phyloP scores from a whole-genome alignment of 768 basidiomycete genomes.

The Calocybe cyanea region DNA sequence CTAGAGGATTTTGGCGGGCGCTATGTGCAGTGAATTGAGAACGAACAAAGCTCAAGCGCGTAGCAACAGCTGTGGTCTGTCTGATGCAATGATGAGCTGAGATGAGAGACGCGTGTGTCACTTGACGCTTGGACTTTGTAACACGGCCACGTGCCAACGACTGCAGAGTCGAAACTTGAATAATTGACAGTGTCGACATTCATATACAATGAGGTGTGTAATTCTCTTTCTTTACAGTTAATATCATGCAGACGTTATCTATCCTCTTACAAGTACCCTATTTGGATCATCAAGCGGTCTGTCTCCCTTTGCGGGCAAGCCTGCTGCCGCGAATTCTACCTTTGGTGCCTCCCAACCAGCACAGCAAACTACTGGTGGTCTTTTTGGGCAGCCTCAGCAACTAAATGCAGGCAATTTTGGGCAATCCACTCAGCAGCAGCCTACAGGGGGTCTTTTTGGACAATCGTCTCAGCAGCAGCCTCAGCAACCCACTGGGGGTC shows the following conservation, averaged over 20 bases:
- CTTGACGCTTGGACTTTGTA: background rate
- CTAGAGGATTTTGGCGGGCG: no score
- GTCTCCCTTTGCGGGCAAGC: slow-evolving; percentile 28
- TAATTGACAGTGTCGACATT: no score
- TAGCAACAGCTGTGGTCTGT: no score
- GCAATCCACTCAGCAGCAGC: slow-evolving; percentile 18
- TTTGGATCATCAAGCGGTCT: slow-evolving; percentile 17
- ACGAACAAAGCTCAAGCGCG: no score
- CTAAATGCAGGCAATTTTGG: slow-evolving; percentile 21
- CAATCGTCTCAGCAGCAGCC: slow-evolving; percentile 22
- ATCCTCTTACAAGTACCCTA: no score
- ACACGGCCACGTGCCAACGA: no score
- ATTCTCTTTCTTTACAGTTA: background rate
- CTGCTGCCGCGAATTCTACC: slow-evolving; percentile 26
- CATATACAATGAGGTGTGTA: background rate
- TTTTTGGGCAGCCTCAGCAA: slow-evolving; percentile 30
- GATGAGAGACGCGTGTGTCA: no score
- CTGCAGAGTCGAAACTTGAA: no score
- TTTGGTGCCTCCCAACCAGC: slow-evolving; percentile 34
- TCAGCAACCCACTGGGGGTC: slow-evolving; percentile 14
- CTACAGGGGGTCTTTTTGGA: slow-evolving; percentile 27
- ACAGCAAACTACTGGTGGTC: slow-evolving; percentile 21
- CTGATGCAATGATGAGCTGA: no score
- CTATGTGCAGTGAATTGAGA: no score
- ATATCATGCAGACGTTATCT: no score